These are phyloP conservation scores for Psidium guajava DNA, from an alignment of 345 rosid genomes.

Conservation along the genomic window DNA sequence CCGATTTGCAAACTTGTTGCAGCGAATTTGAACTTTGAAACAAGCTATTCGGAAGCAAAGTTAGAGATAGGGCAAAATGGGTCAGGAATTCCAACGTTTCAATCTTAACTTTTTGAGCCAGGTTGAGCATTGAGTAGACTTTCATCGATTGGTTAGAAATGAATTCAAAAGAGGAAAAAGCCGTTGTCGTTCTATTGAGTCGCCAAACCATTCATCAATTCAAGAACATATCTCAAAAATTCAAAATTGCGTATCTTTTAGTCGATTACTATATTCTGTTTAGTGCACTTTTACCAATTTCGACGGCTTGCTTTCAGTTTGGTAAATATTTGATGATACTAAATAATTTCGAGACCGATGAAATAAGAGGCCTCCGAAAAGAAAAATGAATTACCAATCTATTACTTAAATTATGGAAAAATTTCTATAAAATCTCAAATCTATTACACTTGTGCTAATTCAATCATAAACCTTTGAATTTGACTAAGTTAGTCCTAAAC, in stretches of 20 bases:
- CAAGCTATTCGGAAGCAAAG: not conserved
- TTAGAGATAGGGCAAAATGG: not conserved
- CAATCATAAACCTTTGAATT: accelerated
- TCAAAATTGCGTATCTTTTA: not conserved
- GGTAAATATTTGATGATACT: not conserved
- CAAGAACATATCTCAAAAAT: not conserved
- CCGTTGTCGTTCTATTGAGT: not conserved
- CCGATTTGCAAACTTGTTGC: not conserved
- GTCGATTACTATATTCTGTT: not conserved
- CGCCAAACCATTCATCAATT: not conserved
- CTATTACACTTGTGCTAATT: not conserved
- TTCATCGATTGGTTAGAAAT: not conserved
- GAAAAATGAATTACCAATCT: not conserved
- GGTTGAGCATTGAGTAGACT: not conserved
- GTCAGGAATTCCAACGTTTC: not conserved
- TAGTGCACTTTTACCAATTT: not conserved
- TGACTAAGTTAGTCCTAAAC: not conserved
- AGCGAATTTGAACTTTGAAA: not conserved
- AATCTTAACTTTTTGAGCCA: not conserved
- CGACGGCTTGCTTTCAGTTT: not conserved
- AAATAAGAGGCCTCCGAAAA: not conserved
- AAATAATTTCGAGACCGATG: not conserved
- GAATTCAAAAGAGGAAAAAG: not conserved
- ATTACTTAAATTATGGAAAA: not conserved
- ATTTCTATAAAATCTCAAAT: no score